Percentiles rank a stretch among this genome's conserved stretches.
These are phyloP conservation scores for Andrographis paniculata DNA, from an alignment of 305 asterid genomes.

Conservation along the genomic window DNA sequence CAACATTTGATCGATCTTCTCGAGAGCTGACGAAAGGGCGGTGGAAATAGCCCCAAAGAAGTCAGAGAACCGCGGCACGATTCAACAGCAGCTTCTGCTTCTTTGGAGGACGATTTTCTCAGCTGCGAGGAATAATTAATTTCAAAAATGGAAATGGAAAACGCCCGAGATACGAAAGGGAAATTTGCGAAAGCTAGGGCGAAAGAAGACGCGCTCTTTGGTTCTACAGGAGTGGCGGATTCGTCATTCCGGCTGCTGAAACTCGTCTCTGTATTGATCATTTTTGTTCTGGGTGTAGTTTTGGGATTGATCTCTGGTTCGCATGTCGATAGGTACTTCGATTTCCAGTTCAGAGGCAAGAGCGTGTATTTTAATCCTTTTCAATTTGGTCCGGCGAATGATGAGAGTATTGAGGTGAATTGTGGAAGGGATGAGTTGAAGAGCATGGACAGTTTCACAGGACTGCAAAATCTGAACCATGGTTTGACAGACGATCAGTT, in stretches of 20 bases:
- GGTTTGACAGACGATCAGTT: constrained; percentile 70
- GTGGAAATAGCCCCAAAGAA: neutral
- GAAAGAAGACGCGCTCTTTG: constrained; percentile 42
- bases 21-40: neutral
- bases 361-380: constrained; percentile 23
- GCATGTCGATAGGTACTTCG: constrained; percentile 59
- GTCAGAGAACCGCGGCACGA: neutral
- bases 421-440: constrained; percentile 40
- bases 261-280: constrained; percentile 47
- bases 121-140: neutral
- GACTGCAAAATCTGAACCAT: constrained; percentile 50
- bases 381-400: constrained; percentile 19
- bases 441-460: constrained; percentile 44
- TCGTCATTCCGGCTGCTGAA: constrained; percentile 56
- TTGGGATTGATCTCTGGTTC: constrained; percentile 82
- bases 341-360: constrained; percentile 29
- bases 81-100: neutral
- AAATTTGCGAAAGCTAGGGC: constrained; percentile 47
- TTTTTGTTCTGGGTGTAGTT: constrained; percentile 78
- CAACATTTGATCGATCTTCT: neutral
- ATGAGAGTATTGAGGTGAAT: constrained; percentile 19
- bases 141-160: neutral
- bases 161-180: neutral
- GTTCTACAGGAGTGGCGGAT: constrained; percentile 29
- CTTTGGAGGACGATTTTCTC: neutral